These are phyloP conservation scores for Fusarium chaquense DNA, from an alignment of 2,329 filamentous ascomycete genomes.

Conservation along the genomic window DNA sequence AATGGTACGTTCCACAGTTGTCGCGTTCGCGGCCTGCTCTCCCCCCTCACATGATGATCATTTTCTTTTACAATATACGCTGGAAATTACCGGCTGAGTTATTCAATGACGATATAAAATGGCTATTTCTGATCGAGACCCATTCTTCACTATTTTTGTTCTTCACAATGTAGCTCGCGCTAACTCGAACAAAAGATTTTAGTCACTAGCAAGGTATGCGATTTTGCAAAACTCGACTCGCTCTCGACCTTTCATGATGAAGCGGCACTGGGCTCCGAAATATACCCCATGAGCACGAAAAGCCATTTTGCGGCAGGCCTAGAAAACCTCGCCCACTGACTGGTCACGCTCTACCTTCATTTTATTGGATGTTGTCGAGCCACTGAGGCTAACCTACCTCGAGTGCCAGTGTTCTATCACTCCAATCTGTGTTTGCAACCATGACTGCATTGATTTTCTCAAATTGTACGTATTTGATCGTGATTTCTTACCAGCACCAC, in stretches of 20 bases:
- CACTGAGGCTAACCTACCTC: slow-evolving; percentile 41
- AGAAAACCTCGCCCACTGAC: slow-evolving; percentile 99
- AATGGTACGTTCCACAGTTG: slow-evolving; percentile 49
- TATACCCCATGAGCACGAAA: slow-evolving; percentile 77
- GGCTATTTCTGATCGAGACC: slow-evolving; percentile 81
- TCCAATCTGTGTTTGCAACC: no score
- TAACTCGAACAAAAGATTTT: slow-evolving; percentile 48
- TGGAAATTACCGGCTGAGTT: slow-evolving; percentile 98
- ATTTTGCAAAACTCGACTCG: slow-evolving; percentile 24
- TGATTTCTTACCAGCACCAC: slow-evolving; percentile 23
- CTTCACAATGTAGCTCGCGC: slow-evolving; percentile 37
- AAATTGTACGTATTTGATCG: slow-evolving; percentile 32
- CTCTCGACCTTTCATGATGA: slow-evolving; percentile 73
- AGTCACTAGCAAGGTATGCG: slow-evolving; percentile 53
- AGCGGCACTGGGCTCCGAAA: slow-evolving; percentile 98
- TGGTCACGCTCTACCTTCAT: slow-evolving; percentile 31
- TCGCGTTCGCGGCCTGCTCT: background rate
- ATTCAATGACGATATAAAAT: slow-evolving; percentile 83
- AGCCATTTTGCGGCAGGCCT: slow-evolving; percentile 97
- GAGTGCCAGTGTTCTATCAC: slow-evolving; percentile 33
- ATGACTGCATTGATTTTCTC: background rate
- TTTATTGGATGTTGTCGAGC: slow-evolving; percentile 20
- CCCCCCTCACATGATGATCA: slow-evolving; percentile 66
- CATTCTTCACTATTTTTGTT: slow-evolving; percentile 22
- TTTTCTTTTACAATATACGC: slow-evolving; percentile 76